Evolutionary conservation across 306 rosid species (phyloP), one percentile per base, ranked within the genome.

Genomic region (Dalbergia cultrata): DNA sequence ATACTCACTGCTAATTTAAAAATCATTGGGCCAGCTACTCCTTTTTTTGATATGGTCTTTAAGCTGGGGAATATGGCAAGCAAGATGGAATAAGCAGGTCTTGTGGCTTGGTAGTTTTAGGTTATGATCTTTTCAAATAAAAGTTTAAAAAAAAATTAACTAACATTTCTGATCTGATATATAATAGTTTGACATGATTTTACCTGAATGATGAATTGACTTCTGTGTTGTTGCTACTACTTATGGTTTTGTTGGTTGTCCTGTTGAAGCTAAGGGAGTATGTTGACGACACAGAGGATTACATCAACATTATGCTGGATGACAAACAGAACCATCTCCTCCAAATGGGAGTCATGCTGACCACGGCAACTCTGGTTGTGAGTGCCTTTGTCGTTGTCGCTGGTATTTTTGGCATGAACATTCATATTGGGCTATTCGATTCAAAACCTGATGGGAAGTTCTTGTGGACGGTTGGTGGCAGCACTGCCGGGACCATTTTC

Each of bases 301-400:
- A 93, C 81, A 96, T 96, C 89, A 93, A 96, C 90, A 96, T 96
- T 45, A 96, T 96, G 99, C 87, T 96, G 89, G 99, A 96, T 85
- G 98, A 96, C 92, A 96, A 96, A 75, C 99, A 96, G 91, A 96
- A 96, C 79, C 97, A 93, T 85, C 94, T 93, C 52, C 91, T 96
- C 65, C 99, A 93, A 85, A 96, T 96, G 99, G 98, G 99, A 83
- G 99, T 96, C 67, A 92, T 93, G 97, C 82, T 96, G 86, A 92
- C 99, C 47, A 93, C 99, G 6, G 97, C 99, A 64, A 96, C 99
- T 43, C 88, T 95, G 22, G 98, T 90, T 7, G 90, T 96, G 58
- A 93, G 97, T 79, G 93, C 93, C 60, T 90, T 93, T 22, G 90
- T 96, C 13, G 99, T 93, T 47, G 97, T 96, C 59, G 97, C 98